Conservation (phyloP, 371 early-diverging fungal genomes). For the Mucor racemosus region DNA sequence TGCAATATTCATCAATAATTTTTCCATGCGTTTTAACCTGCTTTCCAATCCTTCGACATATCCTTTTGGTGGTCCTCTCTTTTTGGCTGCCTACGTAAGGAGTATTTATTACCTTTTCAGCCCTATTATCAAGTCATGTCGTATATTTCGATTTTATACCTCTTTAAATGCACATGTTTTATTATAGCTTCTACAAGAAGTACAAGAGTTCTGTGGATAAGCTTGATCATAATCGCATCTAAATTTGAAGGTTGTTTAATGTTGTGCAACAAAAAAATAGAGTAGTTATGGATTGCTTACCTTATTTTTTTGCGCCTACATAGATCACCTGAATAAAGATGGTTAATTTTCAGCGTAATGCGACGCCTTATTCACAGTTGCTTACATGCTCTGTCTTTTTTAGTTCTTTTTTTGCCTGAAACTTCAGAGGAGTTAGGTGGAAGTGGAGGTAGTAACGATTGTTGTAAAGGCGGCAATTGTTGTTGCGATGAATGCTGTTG, state of each 20-base stretch:
- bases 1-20: constrained; percentile 25
- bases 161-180: constrained; percentile 33
- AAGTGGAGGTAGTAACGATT: not conserved
- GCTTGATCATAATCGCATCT: constrained; percentile 33
- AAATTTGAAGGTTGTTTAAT: not conserved
- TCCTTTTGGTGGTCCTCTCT: constrained; percentile 35
- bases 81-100: constrained; percentile 26
- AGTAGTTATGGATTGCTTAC: constrained; percentile 1
- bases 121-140: not conserved
- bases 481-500: not conserved
- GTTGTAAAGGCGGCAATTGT: not conserved
- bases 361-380: not conserved
- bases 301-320: constrained; percentile 38
- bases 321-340: constrained; percentile 23
- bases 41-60: constrained; percentile 34
- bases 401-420: constrained; percentile 14
- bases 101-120: not conserved
- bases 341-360: not conserved
- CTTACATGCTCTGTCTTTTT: constrained; percentile 32
- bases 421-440: not conserved
- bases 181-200: constrained; percentile 28
- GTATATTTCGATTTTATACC: not conserved
- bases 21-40: constrained; percentile 33
- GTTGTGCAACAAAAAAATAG: not conserved
- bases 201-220: constrained; percentile 22